Conservation (phyloP, 116 monocot genomes). For the Posidonia oceanica region DNA sequence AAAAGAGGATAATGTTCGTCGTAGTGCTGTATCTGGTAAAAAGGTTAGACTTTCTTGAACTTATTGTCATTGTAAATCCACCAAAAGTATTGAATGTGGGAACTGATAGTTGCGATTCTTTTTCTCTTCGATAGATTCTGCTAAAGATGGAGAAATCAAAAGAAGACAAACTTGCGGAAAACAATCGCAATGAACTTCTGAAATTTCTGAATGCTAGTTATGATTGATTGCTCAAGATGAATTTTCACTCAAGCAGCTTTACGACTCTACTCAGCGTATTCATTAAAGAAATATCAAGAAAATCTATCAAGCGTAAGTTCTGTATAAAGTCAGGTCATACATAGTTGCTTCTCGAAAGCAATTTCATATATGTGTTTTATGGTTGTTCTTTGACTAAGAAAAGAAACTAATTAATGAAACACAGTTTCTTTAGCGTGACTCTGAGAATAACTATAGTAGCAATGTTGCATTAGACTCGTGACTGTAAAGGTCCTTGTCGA, state of each 20-base stretch:
- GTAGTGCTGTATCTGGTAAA: conserved; percentile 98
- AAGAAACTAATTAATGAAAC: not conserved
- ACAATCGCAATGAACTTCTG: conserved; percentile 79
- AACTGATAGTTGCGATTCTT: not conserved
- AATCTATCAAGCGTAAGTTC: not conserved
- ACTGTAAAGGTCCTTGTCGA: no score
- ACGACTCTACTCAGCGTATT: not conserved
- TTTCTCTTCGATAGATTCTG: conserved; percentile 34
- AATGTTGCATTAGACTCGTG: no score
- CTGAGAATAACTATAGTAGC: no score
- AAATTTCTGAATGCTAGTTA: conserved; percentile 99
- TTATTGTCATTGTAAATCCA: not conserved
- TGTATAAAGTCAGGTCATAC: not conserved
- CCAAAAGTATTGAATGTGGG: not conserved
- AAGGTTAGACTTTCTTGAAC: conserved; percentile 35
- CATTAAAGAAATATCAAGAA: not conserved
- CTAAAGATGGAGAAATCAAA: conserved; percentile 94
- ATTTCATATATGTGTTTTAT: not conserved
- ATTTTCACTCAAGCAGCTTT: not conserved
- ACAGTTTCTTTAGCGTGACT: no score
- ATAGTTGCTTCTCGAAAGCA: not conserved
- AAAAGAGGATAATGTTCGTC: conserved; percentile 74
- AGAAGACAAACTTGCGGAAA: conserved; percentile 92
- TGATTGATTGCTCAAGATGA: conserved; percentile 37
- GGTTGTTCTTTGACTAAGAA: not conserved